Percentiles rank a stretch among this genome's conserved stretches.
These are phyloP conservation scores for Nicotiana tomentosiformis DNA, from an alignment of 257 asterid species.

Conservation along the genomic window DNA sequence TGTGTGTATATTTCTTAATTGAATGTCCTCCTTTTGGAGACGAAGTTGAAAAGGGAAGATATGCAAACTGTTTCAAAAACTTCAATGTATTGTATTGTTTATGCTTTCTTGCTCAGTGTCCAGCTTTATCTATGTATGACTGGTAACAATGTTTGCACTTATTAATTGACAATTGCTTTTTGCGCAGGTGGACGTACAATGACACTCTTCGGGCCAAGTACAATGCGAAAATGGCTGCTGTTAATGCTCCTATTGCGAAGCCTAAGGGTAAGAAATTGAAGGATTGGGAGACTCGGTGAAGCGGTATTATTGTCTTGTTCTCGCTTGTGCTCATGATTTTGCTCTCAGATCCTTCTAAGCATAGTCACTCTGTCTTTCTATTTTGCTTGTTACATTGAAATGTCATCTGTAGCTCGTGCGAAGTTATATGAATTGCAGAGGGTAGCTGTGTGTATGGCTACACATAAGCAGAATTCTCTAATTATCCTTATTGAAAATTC, in stretches of 20 bases:
- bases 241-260: constrained; percentile 69
- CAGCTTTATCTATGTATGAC: not conserved
- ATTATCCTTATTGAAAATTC: not conserved
- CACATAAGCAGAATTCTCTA: not conserved
- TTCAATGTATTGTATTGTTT: not conserved
- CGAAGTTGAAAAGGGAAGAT: not conserved
- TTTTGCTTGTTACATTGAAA: not conserved
- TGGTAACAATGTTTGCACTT: not conserved
- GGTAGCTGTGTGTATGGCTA: not conserved
- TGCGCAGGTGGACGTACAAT: constrained; percentile 87
- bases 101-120: not conserved
- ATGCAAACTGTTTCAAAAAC: not conserved
- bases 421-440: not conserved
- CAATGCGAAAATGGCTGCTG: constrained; percentile 91
- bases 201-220: constrained; percentile 82
- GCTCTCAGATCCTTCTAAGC: not conserved
- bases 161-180: not conserved
- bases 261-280: constrained; percentile 91
- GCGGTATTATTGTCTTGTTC: not conserved
- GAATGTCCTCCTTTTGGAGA: not conserved
- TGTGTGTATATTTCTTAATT: not conserved
- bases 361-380: not conserved
- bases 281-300: constrained; percentile 68
- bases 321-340: not conserved
- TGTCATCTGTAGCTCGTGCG: not conserved